A percentile compares a stretch with the other conserved stretches of the same genome.
Evolutionary conservation across 371 early-diverging fungal genomes (phyloP).

Genomic region (Mucor sp.): DNA sequence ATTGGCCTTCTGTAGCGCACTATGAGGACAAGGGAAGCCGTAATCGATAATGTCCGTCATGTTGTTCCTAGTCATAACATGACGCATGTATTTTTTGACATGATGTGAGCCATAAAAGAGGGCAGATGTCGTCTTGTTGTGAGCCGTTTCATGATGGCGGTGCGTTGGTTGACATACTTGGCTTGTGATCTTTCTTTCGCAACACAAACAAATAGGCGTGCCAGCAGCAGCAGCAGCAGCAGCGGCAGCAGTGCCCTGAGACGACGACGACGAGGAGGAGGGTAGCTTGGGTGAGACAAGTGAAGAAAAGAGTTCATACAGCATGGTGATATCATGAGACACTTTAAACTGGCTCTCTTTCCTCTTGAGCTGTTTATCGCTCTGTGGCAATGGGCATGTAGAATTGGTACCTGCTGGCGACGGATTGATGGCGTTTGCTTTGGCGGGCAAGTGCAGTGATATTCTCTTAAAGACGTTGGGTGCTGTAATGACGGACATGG

Average conservation of each 20-base stretch:
- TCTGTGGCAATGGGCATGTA: not conserved
- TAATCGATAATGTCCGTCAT: not conserved
- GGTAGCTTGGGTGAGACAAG: not conserved
- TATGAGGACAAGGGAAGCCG: constrained; percentile 8
- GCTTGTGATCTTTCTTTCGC: constrained; percentile 2
- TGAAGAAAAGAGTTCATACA: constrained; percentile 8
- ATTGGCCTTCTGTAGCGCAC: not conserved
- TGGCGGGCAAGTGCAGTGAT: not conserved
- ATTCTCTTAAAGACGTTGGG: not conserved
- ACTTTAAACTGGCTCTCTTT: not conserved
- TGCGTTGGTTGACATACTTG: not conserved
- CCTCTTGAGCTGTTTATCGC: not conserved
- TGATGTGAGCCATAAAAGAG: constrained; percentile 23
- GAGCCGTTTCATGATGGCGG: not conserved
- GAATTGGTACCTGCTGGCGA: not conserved
- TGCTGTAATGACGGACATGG: not conserved
- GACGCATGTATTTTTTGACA: constrained; percentile 21
- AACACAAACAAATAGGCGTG: constrained; percentile 2
- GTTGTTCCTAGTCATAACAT: constrained; percentile 9
- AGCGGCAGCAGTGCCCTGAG: not conserved
- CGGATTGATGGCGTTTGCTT: not conserved
- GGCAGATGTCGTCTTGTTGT: constrained; percentile 8
- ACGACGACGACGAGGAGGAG: too few relatives aligned
- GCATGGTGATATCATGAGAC: constrained; percentile 1
- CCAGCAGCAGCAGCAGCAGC: too few relatives aligned